Evolutionary conservation across 768 basidiomycete species (phyloP).

Genomic region (Heimioporus sp.): DNA sequence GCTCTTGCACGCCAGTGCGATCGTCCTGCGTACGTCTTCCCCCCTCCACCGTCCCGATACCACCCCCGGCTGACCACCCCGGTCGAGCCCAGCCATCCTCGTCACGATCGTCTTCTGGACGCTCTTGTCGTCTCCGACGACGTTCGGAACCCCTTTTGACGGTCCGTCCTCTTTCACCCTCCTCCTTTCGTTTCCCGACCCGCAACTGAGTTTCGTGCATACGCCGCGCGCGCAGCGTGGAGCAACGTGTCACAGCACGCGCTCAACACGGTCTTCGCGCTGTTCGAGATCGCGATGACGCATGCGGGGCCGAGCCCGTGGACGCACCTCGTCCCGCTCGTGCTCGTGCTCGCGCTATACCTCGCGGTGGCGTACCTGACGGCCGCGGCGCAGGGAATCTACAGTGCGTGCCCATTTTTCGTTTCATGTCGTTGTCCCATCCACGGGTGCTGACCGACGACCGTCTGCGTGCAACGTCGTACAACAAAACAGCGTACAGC

Average conservation of each 20-base stretch:
- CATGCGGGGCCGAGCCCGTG: slow-evolving; percentile 52
- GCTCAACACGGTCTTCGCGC: slow-evolving; percentile 54
- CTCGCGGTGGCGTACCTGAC: slow-evolving; percentile 71
- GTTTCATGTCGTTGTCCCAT: too few species aligned
- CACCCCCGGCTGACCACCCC: too few species aligned
- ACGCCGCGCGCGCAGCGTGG: too few species aligned
- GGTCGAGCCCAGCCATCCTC: slow-evolving; percentile 45
- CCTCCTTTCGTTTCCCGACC: too few species aligned
- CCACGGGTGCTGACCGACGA: too few species aligned
- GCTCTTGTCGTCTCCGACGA: slow-evolving; percentile 42
- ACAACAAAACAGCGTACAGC: too few species aligned
- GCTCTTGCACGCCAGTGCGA: slow-evolving; percentile 47
- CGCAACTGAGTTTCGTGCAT: too few species aligned
- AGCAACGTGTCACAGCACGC: slow-evolving; percentile 57
- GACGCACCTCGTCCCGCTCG: slow-evolving; percentile 43
- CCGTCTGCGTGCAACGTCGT: too few species aligned
- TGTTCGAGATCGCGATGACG: slow-evolving; percentile 58
- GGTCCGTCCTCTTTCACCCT: slow-evolving; percentile 32
- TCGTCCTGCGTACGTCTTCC: slow-evolving; percentile 52
- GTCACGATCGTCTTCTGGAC: slow-evolving; percentile 67
- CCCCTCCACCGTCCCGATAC: background rate
- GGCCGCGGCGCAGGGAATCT: slow-evolving; percentile 56
- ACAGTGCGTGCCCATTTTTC: too few species aligned
- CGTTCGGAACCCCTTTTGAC: slow-evolving; percentile 39
- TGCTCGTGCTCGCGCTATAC: slow-evolving; percentile 54